Evolutionary conservation across 345 rosid species (phyloP).

Genomic region (Stellera chamaejasme): DNA sequence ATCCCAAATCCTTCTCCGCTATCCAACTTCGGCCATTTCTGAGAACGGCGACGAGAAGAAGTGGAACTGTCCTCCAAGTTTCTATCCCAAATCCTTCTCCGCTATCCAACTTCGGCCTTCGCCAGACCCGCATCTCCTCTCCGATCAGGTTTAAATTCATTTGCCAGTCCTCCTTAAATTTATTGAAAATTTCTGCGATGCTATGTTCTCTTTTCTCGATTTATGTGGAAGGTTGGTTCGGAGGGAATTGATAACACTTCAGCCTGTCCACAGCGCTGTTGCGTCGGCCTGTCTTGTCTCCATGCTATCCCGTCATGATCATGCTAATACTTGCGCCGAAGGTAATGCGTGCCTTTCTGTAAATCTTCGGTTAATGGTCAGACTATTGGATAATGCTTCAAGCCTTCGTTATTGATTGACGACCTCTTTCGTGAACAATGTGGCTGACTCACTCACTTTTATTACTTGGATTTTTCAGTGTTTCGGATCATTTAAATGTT

Average conservation of each 20-base stretch:
- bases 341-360: constrained; percentile 29
- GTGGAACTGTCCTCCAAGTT: constrained; percentile 15
- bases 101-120: constrained; percentile 23
- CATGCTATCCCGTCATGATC: constrained; percentile 51
- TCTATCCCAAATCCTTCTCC: constrained; percentile 28
- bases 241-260: constrained; percentile 54
- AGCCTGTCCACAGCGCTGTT: constrained; percentile 49
- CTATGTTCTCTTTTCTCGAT: background rate
- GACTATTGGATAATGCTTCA: background rate
- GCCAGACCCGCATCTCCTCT: constrained; percentile 21
- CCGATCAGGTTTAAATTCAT: constrained; percentile 20
- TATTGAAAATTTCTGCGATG: background rate
- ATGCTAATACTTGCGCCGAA: constrained; percentile 26
- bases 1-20: constrained; percentile 56
- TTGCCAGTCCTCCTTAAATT: no score
- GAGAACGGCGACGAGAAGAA: constrained; percentile 20
- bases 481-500: background rate
- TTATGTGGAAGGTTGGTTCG: constrained; percentile 37
- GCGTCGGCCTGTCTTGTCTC: constrained; percentile 79
- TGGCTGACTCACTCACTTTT: background rate
- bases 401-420: background rate
- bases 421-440: background rate
- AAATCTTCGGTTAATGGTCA: background rate
- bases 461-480: background rate
- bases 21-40: constrained; percentile 29